Percentiles rank a stretch among this genome's conserved stretches.
Evolutionary conservation across 2,329 filamentous ascomycete species (phyloP).

Genomic region (Emmonsiellopsis sp.): DNA sequence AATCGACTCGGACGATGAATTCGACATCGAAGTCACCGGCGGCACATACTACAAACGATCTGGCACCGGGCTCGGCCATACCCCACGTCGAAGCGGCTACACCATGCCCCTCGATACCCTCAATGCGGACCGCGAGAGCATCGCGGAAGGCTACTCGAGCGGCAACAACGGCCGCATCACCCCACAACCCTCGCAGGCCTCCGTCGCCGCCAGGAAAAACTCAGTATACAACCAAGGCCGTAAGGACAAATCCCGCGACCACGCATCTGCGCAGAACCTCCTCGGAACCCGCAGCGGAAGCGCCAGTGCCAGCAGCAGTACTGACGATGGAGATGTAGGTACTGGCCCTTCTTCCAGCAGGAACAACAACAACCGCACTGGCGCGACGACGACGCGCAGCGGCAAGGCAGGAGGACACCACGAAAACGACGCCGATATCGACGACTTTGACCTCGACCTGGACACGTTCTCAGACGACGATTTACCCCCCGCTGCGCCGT

Average conservation of each 20-base stretch:
- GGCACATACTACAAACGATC: slow-evolving; percentile 74
- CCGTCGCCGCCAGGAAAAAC: slow-evolving; percentile 41
- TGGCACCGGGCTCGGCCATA: slow-evolving; percentile 68
- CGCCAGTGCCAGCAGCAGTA: slow-evolving; percentile 35
- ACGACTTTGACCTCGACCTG: slow-evolving; percentile 32
- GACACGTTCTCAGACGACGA: slow-evolving; percentile 46
- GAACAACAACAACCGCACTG: slow-evolving; percentile 1
- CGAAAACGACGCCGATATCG: slow-evolving; percentile 24
- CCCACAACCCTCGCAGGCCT: slow-evolving; percentile 31
- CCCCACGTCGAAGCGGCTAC: slow-evolving; percentile 54
- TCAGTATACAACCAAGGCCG: slow-evolving; percentile 40
- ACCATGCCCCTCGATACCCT: slow-evolving; percentile 48
- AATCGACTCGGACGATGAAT: slow-evolving; percentile 95
- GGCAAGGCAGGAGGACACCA: neutral
- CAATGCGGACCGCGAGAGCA: slow-evolving; percentile 28
- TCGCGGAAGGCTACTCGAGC: slow-evolving; percentile 46
- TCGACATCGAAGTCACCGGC: slow-evolving; percentile 77
- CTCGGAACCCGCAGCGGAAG: slow-evolving; percentile 32
- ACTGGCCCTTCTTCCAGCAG: slow-evolving; percentile 22
- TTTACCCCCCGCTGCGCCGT: slow-evolving; percentile 46
- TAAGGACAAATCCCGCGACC: slow-evolving; percentile 32
- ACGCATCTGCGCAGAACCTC: slow-evolving; percentile 42
- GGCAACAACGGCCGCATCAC: slow-evolving; percentile 46
- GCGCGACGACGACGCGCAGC: neutral
- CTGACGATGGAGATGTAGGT: slow-evolving; percentile 43